Evolutionary conservation across 352 stramenopile genomes (phyloP).

Genomic region (Pythium monospermum): DNA sequence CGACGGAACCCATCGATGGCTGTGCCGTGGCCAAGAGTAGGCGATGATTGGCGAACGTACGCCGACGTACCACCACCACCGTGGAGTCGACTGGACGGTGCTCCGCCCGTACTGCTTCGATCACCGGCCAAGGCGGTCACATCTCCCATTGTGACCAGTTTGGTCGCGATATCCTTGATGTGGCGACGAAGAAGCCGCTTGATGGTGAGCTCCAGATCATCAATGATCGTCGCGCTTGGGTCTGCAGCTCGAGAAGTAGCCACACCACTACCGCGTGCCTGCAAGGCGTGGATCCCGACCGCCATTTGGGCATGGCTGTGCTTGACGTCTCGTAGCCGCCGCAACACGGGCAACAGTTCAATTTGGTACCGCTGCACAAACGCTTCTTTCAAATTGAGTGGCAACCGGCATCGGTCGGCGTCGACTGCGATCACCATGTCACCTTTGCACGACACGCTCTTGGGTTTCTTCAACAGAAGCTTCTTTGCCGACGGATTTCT

Average conservation of each 20-base stretch:
- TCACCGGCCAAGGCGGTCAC: background rate
- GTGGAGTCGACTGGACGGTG: no score
- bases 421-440: conserved; percentile 68
- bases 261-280: background rate
- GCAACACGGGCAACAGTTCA: conserved; percentile 56
- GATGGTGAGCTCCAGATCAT: conserved; percentile 43
- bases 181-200: conserved; percentile 53
- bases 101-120: background rate
- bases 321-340: conserved; percentile 57
- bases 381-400: conserved; percentile 58
- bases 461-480: conserved; percentile 40
- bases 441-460: conserved; percentile 26
- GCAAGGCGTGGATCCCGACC: background rate
- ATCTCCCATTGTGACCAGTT: conserved; percentile 68
- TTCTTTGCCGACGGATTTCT: conserved; percentile 43
- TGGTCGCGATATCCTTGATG: conserved; percentile 43
- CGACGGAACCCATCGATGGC: conserved; percentile 1
- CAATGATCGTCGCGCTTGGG: no score
- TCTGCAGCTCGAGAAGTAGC: conserved; percentile 26
- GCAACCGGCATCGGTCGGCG: conserved; percentile 35
- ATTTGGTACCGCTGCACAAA: conserved; percentile 63
- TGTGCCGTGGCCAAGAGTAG: background rate
- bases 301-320: conserved; percentile 31
- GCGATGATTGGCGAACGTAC: background rate
- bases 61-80: no score